Evolutionary conservation across 1,139 yeast species (phyloP).

Genomic region (Lodderomyces margitis): DNA sequence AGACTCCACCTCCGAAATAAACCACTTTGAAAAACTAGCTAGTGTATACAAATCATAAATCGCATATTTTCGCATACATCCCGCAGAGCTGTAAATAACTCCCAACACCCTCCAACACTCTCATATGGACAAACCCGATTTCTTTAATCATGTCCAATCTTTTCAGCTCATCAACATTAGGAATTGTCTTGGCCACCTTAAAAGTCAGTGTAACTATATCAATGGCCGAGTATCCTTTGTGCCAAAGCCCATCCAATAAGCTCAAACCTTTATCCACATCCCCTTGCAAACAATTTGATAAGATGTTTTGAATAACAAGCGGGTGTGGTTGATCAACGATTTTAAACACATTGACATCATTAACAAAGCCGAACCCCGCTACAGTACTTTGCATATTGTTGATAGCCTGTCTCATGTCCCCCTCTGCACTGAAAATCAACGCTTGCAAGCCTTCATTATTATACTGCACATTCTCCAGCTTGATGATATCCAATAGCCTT

Average conservation of each 20-base stretch:
- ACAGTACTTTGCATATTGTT: slow-evolving; percentile 92
- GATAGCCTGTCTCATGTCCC: slow-evolving; percentile 98
- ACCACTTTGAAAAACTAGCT: slow-evolving; percentile 60
- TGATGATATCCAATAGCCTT: slow-evolving; percentile 69
- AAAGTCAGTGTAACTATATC: slow-evolving; percentile 91
- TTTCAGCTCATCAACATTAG: slow-evolving; percentile 61
- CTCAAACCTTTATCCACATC: slow-evolving; percentile 67
- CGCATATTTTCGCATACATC: slow-evolving; percentile 64
- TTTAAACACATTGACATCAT: slow-evolving; percentile 87
- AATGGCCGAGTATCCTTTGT: slow-evolving; percentile 87
- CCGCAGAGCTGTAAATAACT: slow-evolving; percentile 86
- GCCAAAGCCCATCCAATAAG: slow-evolving; percentile 71
- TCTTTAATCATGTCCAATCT: slow-evolving; percentile 77
- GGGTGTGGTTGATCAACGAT: slow-evolving; percentile 98
- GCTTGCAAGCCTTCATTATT: slow-evolving; percentile 94
- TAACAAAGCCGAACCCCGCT: slow-evolving; percentile 89
- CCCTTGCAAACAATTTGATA: slow-evolving; percentile 50
- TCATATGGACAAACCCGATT: slow-evolving; percentile 88
- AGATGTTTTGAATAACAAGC: slow-evolving; percentile 72
- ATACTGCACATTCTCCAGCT: slow-evolving; percentile 69
- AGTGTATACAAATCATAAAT: slow-evolving; percentile 47
- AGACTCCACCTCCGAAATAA: slow-evolving; percentile 55
- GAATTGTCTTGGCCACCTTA: slow-evolving; percentile 77
- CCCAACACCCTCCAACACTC: slow-evolving; percentile 90
- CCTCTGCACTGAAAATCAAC: slow-evolving; percentile 93